Percentiles rank a stretch among this genome's conserved stretches.
phyloP scores from a whole-genome alignment of 495 filamentous ascomycete genomes.

The Neurospora cerealis region DNA sequence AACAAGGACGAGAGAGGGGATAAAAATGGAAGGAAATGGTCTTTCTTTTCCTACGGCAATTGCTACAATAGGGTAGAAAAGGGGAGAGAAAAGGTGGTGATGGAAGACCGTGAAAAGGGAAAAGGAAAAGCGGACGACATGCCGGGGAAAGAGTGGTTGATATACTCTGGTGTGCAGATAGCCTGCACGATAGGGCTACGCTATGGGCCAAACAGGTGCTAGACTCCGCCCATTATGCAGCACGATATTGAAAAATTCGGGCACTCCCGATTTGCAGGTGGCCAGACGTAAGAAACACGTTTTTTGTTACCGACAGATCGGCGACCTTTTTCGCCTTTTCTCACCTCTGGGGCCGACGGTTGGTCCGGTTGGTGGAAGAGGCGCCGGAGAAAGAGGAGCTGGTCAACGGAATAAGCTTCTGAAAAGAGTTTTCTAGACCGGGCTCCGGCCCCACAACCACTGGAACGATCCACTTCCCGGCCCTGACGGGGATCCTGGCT shows the following conservation, averaged over 20 bases:
- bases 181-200: background rate
- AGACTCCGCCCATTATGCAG: background rate
- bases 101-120: background rate
- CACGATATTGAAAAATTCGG: background rate
- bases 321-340: background rate
- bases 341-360: background rate
- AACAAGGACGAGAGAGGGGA: background rate
- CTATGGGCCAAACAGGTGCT: background rate
- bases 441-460: background rate
- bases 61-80: background rate
- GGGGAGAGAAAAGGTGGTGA: background rate
- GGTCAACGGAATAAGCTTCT: background rate
- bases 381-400: background rate
- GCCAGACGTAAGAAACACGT: background rate
- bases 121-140: background rate
- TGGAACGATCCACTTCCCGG: background rate
- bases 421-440: background rate
- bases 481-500: background rate
- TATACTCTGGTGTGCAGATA: background rate
- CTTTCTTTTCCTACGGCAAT: background rate
- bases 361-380: background rate
- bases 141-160: background rate
- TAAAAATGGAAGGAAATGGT: background rate
- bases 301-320: background rate
- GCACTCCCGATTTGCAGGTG: background rate